Evolutionary conservation across 495 filamentous ascomycete genomes (phyloP), one percentile per base, ranked within the genome.

Genomic region (Penicillium cataractarum): DNA sequence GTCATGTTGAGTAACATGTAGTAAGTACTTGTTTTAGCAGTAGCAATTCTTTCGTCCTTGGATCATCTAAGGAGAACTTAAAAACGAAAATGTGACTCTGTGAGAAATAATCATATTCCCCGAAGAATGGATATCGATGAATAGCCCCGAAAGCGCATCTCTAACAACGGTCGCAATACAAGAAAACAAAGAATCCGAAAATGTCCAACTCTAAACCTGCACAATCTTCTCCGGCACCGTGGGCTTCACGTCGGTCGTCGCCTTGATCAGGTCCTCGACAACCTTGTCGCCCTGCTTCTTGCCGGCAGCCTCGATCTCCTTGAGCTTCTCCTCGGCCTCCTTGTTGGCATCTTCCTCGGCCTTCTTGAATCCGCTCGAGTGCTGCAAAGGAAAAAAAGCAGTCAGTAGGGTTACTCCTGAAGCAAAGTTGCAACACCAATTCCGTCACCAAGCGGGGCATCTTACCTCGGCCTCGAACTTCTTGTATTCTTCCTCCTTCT

Each of bases 401-500:
- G 15, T 65, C 44, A 65, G 54, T 6, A 26, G 15, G 44, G 7
- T 54, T 21, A 35, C 29, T 39, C 26, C 12, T 35, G 8, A 24
- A 5, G 5, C 29, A 22, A 33, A 5, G 6, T 2, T 15, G 24
- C 22, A 50, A 6, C 1, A 12, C 4, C 7, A 8, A n/a, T 6
- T 8, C 24, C 17, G 15, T 32, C 8, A 26, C 19, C 21, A 8
- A 7, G 19, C 1, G 19, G 24, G 32, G 51, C 40, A 39, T 58
- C 77, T 70, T 76, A 97, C 95, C 87, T 97, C 89, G 51, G 89
- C 82, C 81, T 98, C 92, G 71, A 95, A 97, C 75, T 90, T 90
- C 83, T 95, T 93, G 83, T 91, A 98, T 75, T 99, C 94, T 9
- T 90, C 87, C 60, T 98, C 96, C 80, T 97, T 98, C 62, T 90